Percentiles rank a stretch among this genome's conserved stretches.
Conservation (phyloP, 2,329 filamentous ascomycete species). For the Stagonosporopsis chrysanthemi region DNA sequence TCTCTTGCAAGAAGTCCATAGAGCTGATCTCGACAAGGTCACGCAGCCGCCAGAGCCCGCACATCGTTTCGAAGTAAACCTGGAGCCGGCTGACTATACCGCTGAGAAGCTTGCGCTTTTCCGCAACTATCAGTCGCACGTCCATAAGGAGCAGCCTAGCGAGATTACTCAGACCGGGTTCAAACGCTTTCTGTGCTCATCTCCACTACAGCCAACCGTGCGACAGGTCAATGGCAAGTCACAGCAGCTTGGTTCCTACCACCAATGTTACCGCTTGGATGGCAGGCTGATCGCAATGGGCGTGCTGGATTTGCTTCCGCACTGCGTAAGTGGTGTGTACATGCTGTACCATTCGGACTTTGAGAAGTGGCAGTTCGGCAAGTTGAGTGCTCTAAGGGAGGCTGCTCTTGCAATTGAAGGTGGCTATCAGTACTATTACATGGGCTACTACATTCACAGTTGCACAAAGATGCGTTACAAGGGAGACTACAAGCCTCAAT, state of each 20-base stretch:
- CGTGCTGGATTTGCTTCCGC: constrained; percentile 77
- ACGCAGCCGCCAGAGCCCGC: constrained; percentile 68
- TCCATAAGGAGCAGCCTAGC: constrained; percentile 71
- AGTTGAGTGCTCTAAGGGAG: constrained; percentile 77
- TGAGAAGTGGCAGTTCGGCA: constrained; percentile 73
- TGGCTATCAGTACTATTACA: constrained; percentile 80
- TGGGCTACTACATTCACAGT: constrained; percentile 82
- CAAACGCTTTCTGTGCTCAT: constrained; percentile 75
- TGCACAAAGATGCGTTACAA: constrained; percentile 89
- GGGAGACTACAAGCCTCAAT: constrained; percentile 77
- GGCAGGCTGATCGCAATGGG: constrained; percentile 77
- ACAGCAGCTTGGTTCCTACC: constrained; percentile 73
- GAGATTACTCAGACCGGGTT: constrained; percentile 70
- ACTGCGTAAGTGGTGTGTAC: constrained; percentile 82
- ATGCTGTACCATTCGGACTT: constrained; percentile 82
- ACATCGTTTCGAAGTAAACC: constrained; percentile 71
- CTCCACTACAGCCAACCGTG: constrained; percentile 64
- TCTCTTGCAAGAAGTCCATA: constrained; percentile 71
- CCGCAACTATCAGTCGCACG: constrained; percentile 75
- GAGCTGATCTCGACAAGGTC: constrained; percentile 66
- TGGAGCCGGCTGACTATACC: constrained; percentile 75
- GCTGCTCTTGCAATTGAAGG: constrained; percentile 73
- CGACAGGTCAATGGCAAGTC: constrained; percentile 58
- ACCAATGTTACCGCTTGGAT: constrained; percentile 83
- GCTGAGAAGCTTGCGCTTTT: constrained; percentile 78